Base-by-base conservation (phyloP, 2,329 filamentous ascomycete species). In the Clarireedia sp. region DNA sequence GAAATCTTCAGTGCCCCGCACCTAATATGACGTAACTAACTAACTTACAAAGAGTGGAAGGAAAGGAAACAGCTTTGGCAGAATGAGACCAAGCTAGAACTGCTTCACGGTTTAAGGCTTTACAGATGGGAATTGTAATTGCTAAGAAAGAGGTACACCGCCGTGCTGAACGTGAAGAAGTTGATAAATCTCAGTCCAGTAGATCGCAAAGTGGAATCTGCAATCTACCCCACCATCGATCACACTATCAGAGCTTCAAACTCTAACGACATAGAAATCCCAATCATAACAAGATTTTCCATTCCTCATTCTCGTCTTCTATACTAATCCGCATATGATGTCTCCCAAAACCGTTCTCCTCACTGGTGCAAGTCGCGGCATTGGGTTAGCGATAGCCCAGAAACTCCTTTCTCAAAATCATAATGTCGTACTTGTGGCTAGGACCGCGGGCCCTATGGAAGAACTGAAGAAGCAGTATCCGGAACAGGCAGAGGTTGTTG, bases 291-390 rank as follows among this genome's bases (percentile, higher is more conserved):
- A 33, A 33, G 9, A 33, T 12, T 33, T 3, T 33, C 12, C 12
- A 12, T 12, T 33, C 29, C 29, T 14, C 29, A 4, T 33, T 12
- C 12, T 10, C 9, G 3, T 12, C 10, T 33, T 33, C 4, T 33
- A 5, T 14, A 14, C 10, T 33, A 33, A 2, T 9, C 10, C 3
- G 29, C 2, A 33, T 33, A 33, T 33, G 3, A 77, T 79, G 72
- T 51, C 73, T n/a, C 70, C 78, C 7, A 87, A 89, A 68, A 83
- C 81, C 21, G 81, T 90, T 66, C 83, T 90, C 57, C 74, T 91
- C 36, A 85, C 82, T 2, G 82, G 82, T 29, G 81, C 81, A 17
- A 84, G 81, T 69, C 79, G 80, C 56, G 82, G 82, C 24, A 78
- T 86, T 51, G 82, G 82, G 48, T 73, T 82, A 10, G 79, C 79